These are phyloP conservation scores for Phytophthora fragariaefolia DNA, from an alignment of 352 stramenopile species.

Conservation along the genomic window DNA sequence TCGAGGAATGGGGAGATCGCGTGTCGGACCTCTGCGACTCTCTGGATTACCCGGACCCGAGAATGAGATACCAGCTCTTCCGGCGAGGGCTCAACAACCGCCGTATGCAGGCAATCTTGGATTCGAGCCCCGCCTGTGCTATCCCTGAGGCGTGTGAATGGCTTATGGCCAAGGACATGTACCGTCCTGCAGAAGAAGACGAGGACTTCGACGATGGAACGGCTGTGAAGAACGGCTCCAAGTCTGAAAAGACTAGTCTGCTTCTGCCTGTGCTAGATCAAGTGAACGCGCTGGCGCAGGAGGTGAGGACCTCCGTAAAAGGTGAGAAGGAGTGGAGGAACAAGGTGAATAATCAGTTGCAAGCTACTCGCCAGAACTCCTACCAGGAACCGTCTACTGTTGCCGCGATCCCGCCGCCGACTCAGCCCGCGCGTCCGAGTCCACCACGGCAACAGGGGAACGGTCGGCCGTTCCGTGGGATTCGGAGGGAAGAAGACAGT, in stretches of 20 bases:
- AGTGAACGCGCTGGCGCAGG: no score
- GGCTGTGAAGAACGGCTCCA: no score
- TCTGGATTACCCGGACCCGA: conserved; percentile 3
- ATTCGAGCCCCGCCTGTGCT: not conserved
- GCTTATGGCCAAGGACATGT: no score
- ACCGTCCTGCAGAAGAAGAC: no score
- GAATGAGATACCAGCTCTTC: conserved; percentile 2
- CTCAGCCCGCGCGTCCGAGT: no score
- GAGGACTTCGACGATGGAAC: no score
- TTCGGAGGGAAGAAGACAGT: not conserved
- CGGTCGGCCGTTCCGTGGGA: not conserved
- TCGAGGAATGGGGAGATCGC: conserved; percentile 10
- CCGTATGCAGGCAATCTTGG: not conserved
- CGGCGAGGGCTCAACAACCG: not conserved
- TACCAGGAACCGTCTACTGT: not conserved
- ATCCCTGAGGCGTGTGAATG: no score
- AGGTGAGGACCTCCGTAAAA: no score
- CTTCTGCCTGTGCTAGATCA: not conserved
- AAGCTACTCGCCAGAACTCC: not conserved
- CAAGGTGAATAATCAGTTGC: not conserved
- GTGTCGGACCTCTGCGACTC: conserved; percentile 2
- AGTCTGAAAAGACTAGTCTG: not conserved
- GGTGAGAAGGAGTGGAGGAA: not conserved
- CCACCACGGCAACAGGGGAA: no score
- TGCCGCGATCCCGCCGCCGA: not conserved